Conservation (phyloP, 2,329 filamentous ascomycete species). For the Stachybotrys echinatus region DNA sequence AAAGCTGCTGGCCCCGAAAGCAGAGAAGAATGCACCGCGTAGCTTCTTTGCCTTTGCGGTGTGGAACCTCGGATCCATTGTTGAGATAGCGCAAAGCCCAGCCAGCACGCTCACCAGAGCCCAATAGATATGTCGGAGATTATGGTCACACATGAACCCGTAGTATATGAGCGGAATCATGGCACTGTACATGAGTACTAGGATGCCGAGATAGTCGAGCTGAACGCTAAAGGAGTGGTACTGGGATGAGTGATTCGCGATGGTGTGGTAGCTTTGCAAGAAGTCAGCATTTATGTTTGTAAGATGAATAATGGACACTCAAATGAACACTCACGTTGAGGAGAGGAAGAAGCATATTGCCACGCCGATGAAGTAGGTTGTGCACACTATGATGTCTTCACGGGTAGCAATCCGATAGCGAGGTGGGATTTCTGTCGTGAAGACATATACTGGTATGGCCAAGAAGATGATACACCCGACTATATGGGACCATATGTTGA, state of each 20-base stretch:
- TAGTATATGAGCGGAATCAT: conserved; percentile 10
- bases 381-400: conserved; percentile 8
- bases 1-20: too few species aligned
- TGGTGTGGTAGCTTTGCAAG: conserved; percentile 2
- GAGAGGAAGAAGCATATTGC: conserved; percentile 12
- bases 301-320: too few species aligned
- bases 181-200: conserved; percentile 10
- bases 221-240: conserved; percentile 5
- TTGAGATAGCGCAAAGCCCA: conserved; percentile 6
- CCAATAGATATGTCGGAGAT: conserved; percentile 9
- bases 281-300: too few species aligned
- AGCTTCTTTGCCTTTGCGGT: background rate
- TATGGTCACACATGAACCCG: conserved; percentile 11
- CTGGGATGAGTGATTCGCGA: conserved; percentile 4
- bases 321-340: conserved; percentile 6
- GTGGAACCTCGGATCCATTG: conserved; percentile 8
- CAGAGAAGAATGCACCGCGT: too few species aligned
- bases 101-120: conserved; percentile 7
- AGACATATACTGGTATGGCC: too few species aligned
- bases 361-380: conserved; percentile 10
- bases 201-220: conserved; percentile 10
- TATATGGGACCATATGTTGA: too few species aligned
- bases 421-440: too few species aligned
- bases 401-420: too few species aligned
- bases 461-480: too few species aligned